Evolutionary conservation across 176 grass and related monocot genomes (phyloP), one percentile per base, ranked within the genome.

Genomic region (Melocanna baccifera): DNA sequence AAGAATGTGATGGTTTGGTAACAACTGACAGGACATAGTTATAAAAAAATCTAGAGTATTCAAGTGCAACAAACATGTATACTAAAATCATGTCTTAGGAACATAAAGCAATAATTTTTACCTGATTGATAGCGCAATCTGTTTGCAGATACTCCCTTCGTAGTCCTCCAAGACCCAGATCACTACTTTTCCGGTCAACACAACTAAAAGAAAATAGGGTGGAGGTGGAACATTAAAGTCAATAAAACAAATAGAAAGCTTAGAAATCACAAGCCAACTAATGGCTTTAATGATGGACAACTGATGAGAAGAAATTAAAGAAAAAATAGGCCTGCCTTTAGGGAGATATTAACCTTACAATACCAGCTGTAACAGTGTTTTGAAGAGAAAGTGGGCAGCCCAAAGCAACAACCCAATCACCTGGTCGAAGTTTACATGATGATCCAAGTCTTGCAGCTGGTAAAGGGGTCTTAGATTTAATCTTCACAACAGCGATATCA

Each of bases 301-400:
- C 9, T 9, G 12, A 55, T 68, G 55, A 80, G 26, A 83, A 16
- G 72, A 81, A 81, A 85, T 39, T 12, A 67, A 32, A 63, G 51
- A 18, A 85, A 69, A 42, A 61, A 23, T 73, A 30, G 37, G 15
- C 56, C 51, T 42, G n/a, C 63, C 22, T 61, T 42, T 62, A 80
- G 41, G 26, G 68, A 22, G 37, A 67, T 62, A 55, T 42, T 88
- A 78, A 98, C 96, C 93, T 98, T 67, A 95, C 83, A 85, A 98
- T 98, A 76, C 96, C 96, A 93, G 93, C 87, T 67, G 93, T 95
- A 83, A 98, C 79, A 62, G 96, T 98, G 80, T 98, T 98, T 79
- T 93, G 89, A 82, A 98, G 89, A 83, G 85, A 89, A 66, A 89
- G 85, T 77, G 93, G 93, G 64, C 87, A 92, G 16, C 96, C 96